phyloP scores from a whole-genome alignment of 306 rosid species.

The Acmispon strigosus region DNA sequence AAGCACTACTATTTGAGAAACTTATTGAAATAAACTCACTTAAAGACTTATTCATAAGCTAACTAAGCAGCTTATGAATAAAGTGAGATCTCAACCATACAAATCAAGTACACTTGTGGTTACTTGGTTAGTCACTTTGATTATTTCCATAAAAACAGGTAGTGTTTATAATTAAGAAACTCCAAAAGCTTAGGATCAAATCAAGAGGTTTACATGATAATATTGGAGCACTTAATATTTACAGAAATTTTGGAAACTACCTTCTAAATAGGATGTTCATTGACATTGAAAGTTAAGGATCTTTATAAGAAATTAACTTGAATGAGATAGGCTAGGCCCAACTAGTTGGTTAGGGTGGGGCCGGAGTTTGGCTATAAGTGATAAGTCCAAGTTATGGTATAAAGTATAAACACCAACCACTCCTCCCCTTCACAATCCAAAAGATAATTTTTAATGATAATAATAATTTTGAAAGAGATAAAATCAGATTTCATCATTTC shows the following conservation, averaged over 20 bases:
- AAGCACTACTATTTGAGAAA: too few species aligned
- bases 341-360: constrained; percentile 9
- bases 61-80: too few species aligned
- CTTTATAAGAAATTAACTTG: background rate
- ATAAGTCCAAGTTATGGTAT: background rate
- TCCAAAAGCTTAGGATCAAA: background rate
- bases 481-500: constrained; percentile 1
- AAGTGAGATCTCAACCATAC: too few species aligned
- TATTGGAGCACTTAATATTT: background rate
- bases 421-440: background rate
- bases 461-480: background rate
- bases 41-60: too few species aligned
- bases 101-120: too few species aligned
- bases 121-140: too few species aligned
- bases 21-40: too few species aligned
- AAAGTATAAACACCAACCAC: background rate
- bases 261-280: background rate
- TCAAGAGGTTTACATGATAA: constrained; percentile 6
- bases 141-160: too few species aligned
- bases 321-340: background rate
- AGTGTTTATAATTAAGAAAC: background rate
- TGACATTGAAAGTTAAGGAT: background rate
- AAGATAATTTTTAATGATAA: background rate
- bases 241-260: background rate
- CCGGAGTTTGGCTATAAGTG: background rate